A percentile compares a stretch with the other conserved stretches of the same genome.
These are phyloP conservation scores for Globisporangium splendens DNA, from an alignment of 352 stramenopile genomes.

Conservation along the genomic window DNA sequence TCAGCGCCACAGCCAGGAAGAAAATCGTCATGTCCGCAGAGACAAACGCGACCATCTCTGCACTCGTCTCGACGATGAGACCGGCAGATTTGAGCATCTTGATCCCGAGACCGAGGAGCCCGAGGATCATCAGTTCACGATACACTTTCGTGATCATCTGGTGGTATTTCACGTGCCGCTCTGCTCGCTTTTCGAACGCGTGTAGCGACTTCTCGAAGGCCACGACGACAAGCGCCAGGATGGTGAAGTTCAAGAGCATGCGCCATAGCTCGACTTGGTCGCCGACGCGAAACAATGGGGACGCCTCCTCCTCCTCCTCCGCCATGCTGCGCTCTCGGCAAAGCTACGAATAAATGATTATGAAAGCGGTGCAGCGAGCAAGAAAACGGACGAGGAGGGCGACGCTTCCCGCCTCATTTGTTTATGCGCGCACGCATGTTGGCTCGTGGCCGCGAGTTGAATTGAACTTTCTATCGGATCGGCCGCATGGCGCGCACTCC, in stretches of 20 bases:
- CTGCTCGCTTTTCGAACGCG: slow-evolving; percentile 35
- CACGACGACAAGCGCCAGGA: slow-evolving; percentile 46
- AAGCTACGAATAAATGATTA: too few relatives aligned
- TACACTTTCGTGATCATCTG: slow-evolving; percentile 67
- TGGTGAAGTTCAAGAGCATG: slow-evolving; percentile 44
- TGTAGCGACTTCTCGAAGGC: slow-evolving; percentile 44
- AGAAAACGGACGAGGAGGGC: too few relatives aligned
- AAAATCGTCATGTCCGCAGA: slow-evolving; percentile 58
- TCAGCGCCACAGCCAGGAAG: slow-evolving; percentile 44
- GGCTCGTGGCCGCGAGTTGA: too few relatives aligned
- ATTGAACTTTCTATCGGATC: too few relatives aligned
- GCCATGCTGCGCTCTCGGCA: too few relatives aligned
- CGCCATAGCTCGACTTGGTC: slow-evolving; percentile 48
- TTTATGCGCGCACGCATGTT: too few relatives aligned
- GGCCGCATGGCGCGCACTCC: too few relatives aligned
- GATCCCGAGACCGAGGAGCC: slow-evolving; percentile 45
- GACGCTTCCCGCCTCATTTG: too few relatives aligned
- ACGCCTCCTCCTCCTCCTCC: background rate
- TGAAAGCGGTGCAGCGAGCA: too few relatives aligned
- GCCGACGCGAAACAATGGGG: slow-evolving; percentile 15
- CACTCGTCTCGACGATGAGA: slow-evolving; percentile 22
- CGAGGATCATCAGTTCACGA: slow-evolving; percentile 60
- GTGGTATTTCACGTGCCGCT: slow-evolving; percentile 56
- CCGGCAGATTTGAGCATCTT: slow-evolving; percentile 46
- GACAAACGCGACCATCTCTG: slow-evolving; percentile 49